Percentiles rank a stretch among this genome's conserved stretches.
Evolutionary conservation across 768 basidiomycete species (phyloP).

Genomic region (Tulasnella sp.): DNA sequence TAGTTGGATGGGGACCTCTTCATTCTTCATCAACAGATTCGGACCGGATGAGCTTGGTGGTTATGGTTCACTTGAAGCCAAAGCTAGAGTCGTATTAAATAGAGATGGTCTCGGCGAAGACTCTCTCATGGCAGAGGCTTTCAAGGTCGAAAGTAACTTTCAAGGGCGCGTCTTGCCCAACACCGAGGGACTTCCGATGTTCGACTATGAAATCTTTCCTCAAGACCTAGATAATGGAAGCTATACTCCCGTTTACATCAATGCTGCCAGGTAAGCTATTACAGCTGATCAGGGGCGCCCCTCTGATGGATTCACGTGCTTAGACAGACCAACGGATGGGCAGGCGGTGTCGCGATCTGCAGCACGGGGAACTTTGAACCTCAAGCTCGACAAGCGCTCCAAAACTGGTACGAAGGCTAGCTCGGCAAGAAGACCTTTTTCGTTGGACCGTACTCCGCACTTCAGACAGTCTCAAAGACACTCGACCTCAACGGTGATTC

Average conservation of each 20-base stretch:
- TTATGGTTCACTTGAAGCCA: neutral
- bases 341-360: neutral
- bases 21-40: neutral
- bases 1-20: neutral
- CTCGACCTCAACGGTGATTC: neutral
- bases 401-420: neutral
- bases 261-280: neutral
- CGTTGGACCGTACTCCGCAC: neutral
- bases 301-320: neutral
- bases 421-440: neutral
- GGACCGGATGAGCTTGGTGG: neutral
- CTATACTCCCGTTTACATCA: neutral
- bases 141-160: neutral
- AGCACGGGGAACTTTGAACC: neutral
- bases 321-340: neutral
- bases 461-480: neutral
- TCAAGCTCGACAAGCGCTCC: neutral
- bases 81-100: neutral
- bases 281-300: neutral
- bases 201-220: slow-evolving; percentile 4
- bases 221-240: neutral
- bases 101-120: neutral
- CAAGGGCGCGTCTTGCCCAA: neutral
- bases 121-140: neutral
- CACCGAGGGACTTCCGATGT: neutral